Conservation (phyloP, 352 stramenopile species). For the Globisporangium lucens region DNA sequence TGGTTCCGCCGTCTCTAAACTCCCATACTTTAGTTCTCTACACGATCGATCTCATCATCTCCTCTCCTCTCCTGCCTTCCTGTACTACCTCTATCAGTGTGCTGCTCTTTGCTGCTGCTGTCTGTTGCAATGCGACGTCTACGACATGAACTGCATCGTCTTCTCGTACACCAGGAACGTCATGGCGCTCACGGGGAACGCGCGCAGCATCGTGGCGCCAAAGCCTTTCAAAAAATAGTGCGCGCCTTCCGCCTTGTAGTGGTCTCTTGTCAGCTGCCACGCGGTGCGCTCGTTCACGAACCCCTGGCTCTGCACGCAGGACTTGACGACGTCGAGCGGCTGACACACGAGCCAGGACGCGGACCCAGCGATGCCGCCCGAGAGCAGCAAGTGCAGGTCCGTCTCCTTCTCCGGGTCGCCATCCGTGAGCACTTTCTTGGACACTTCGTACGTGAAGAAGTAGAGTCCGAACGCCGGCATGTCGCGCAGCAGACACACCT, state of each 20-base stretch:
- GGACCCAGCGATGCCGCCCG: conserved; percentile 70
- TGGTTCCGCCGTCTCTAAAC: background rate
- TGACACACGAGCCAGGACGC: conserved; percentile 78
- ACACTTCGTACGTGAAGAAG: conserved; percentile 79
- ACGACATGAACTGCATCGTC: conserved; percentile 78
- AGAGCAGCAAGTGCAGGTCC: conserved; percentile 64
- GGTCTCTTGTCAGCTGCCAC: conserved; percentile 36
- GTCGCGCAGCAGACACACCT: conserved; percentile 67
- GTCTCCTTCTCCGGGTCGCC: conserved; percentile 62
- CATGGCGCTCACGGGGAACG: conserved; percentile 81
- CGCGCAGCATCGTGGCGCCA: conserved; percentile 70
- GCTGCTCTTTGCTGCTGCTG: background rate
- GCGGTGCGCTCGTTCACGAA: conserved; percentile 42
- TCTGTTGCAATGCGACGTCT: background rate
- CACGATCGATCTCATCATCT: background rate
- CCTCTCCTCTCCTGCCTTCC: background rate
- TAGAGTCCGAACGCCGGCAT: conserved; percentile 79
- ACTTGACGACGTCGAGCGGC: conserved; percentile 90
- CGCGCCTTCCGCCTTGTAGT: conserved; percentile 47
- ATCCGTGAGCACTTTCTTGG: conserved; percentile 49
- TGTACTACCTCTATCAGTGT: conserved; percentile 7
- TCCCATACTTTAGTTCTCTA: conserved; percentile 3
- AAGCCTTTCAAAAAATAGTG: conserved; percentile 85
- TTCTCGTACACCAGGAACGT: conserved; percentile 88
- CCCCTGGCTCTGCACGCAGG: conserved; percentile 78